These are phyloP conservation scores for Lichenothelia convexa DNA, from an alignment of 495 filamentous ascomycete species.

Conservation along the genomic window DNA sequence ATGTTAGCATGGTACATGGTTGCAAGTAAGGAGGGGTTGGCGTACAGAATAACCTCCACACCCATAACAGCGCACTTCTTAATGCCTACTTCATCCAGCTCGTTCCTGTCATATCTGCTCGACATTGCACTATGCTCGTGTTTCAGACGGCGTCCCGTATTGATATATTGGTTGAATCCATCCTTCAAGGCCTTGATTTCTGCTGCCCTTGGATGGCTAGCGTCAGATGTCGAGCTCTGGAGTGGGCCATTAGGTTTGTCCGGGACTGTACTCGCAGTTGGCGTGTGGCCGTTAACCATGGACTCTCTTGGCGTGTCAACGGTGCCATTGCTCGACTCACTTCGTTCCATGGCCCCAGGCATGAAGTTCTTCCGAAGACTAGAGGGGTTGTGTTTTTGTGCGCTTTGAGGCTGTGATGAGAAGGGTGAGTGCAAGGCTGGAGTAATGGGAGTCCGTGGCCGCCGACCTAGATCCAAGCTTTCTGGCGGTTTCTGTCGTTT, in stretches of 20 bases:
- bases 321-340: too few relatives aligned
- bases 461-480: slow-evolving; percentile 2
- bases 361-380: neutral
- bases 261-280: slow-evolving; percentile 6
- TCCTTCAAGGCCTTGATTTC: slow-evolving; percentile 2
- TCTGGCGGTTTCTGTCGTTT: slow-evolving; percentile 10
- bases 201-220: slow-evolving; percentile 2
- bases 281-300: slow-evolving; percentile 8
- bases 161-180: neutral
- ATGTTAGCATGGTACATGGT: too few relatives aligned
- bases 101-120: slow-evolving; percentile 3
- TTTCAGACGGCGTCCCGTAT: slow-evolving; percentile 10
- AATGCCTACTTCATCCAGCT: slow-evolving; percentile 9
- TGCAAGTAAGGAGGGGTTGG: too few relatives aligned
- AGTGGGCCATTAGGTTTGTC: slow-evolving; percentile 7
- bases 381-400: slow-evolving; percentile 8
- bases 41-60: too few relatives aligned
- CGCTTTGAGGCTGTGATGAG: slow-evolving; percentile 11
- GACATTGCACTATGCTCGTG: slow-evolving; percentile 5
- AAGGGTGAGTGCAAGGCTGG: slow-evolving; percentile 10
- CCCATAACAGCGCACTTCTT: slow-evolving; percentile 9
- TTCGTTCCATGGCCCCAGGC: slow-evolving; percentile 4
- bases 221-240: slow-evolving; percentile 6
- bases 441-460: slow-evolving; percentile 7
- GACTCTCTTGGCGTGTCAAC: slow-evolving; percentile 11